phyloP scores from a whole-genome alignment of 73 alveolate genomes.

The Tetrahymena borealis region DNA sequence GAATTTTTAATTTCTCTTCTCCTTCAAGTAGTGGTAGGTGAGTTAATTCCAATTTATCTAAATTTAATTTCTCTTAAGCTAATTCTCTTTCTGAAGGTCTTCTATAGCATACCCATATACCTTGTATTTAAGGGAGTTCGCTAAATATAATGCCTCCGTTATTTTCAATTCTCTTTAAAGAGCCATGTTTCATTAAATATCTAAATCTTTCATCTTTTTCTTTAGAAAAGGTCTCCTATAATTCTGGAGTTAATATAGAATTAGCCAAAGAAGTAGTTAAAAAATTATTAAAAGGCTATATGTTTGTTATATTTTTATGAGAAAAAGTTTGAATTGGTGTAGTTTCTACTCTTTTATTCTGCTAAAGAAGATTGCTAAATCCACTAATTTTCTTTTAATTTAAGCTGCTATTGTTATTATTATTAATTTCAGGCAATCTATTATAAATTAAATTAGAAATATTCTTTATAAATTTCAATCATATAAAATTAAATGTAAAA shows the following conservation, averaged over 20 bases:
- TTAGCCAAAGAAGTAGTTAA: not conserved
- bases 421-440: not conserved
- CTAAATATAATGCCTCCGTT: conserved; percentile 85
- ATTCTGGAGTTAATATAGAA: not conserved
- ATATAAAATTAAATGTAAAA: too few relatives aligned
- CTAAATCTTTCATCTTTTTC: conserved; percentile 84
- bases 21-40: conserved; percentile 95
- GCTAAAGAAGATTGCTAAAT: not conserved
- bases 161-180: conserved; percentile 79
- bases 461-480: not conserved
- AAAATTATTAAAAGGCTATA: not conserved
- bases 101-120: conserved; percentile 82
- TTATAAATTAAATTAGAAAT: not conserved
- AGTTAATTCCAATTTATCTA: conserved; percentile 81
- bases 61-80: conserved; percentile 72
- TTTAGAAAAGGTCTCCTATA: not conserved
- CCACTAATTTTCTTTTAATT: not conserved
- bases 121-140: conserved; percentile 85
- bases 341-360: not conserved
- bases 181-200: conserved; percentile 78
- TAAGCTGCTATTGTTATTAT: not conserved
- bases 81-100: conserved; percentile 82
- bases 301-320: too few relatives aligned
- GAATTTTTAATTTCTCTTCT: conserved; percentile 79
- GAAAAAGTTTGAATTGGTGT: not conserved